These are phyloP conservation scores for Isoetes engelmannii DNA, from an alignment of 83 land plant genomes.

Conservation along the genomic window DNA sequence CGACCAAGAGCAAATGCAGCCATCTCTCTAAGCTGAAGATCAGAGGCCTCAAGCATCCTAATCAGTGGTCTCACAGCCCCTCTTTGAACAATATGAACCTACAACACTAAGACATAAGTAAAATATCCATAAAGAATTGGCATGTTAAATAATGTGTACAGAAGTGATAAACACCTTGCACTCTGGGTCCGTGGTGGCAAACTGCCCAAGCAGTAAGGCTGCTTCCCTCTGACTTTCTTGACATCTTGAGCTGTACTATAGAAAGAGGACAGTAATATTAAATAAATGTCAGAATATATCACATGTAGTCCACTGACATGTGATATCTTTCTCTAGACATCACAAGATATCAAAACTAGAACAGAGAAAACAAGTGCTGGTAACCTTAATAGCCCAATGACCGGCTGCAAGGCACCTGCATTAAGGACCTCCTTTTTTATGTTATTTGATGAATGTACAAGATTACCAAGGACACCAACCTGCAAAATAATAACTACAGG, in stretches of 20 bases:
- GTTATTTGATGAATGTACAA: constrained; percentile 90
- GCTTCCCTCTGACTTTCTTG: constrained; percentile 95
- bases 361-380: no score
- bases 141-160: not conserved
- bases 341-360: no score
- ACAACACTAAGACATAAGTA: not conserved
- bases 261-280: no score
- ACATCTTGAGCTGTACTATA: constrained; percentile 67
- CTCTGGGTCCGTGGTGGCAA: constrained; percentile 97
- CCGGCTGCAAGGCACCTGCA: constrained; percentile 98
- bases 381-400: constrained; percentile 85
- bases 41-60: constrained; percentile 82
- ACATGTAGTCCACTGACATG: no score
- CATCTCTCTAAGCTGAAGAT: constrained; percentile 88
- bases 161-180: constrained; percentile 62
- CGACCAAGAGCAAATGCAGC: constrained; percentile 97
- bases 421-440: constrained; percentile 89
- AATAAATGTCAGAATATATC: no score
- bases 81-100: constrained; percentile 98
- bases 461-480: constrained; percentile 98
- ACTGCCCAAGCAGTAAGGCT: constrained; percentile 89
- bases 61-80: constrained; percentile 89
- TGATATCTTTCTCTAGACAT: no score
- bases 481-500: constrained; percentile 12
- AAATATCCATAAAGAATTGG: not conserved